Evolutionary conservation across 805 yeast species (phyloP), one percentile per base, ranked within the genome.

Genomic region (Hemisphaericaspora nanyangensis): DNA sequence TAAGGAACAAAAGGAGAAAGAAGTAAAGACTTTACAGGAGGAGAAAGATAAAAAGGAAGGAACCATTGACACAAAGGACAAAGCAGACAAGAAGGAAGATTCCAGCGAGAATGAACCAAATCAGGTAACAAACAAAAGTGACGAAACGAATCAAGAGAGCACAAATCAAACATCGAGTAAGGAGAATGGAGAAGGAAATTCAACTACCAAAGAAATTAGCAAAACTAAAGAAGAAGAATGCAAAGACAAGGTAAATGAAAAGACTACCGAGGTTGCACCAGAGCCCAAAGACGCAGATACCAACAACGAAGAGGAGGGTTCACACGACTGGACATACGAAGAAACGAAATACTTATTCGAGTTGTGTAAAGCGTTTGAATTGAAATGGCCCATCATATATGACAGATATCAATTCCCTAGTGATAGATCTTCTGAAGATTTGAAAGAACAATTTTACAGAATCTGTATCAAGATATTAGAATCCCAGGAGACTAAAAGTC

Each of bases 301-400:
- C 11, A 20, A n/a, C 13, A 13, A 24, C 2, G 33, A 29, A 12
- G 41, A 44, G 4, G 38, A 30, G 17, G 31, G 34, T 12, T 32
- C 34, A 25, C 29, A 17, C n/a, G 66, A 66, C 37, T 89, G 97
- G 96, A 63, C 76, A 3, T 85, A 72, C 47, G 82, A 80, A 34
- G 97, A 93, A 58, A 86, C 96, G 0, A 65, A 67, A 28, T 80
- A 85, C 45, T 63, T 93, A n/a, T 89, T 91, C 58, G 83, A 80
- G 2, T 63, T 86, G 13, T 85, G 85, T 56, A 68, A 61, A 45
- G 71, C 63, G 61, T 61, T 62, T 42, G 90, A 84, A 51, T 66
- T 85, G 49, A 69, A 86, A 42, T 78, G 93, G 79, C 72, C 77
- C 22, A 74, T 81, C 7, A 76, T 86, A 33, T 70, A 76, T 42